phyloP scores from a whole-genome alignment of 345 rosid genomes.

The Cochlearia excelsa region DNA sequence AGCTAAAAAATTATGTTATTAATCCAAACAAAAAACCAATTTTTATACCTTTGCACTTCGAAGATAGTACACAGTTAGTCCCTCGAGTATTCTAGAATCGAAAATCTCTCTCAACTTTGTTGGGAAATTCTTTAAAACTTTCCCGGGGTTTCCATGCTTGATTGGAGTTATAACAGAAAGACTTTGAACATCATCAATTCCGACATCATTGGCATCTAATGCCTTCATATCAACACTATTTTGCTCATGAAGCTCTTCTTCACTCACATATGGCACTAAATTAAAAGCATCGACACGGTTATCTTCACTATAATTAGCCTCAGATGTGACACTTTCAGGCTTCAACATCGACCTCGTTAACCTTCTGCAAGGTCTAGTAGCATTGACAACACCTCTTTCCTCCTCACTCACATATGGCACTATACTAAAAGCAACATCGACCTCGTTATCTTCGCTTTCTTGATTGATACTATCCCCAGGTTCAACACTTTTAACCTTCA shows the following conservation, averaged over 20 bases:
- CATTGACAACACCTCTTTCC: constrained; percentile 1
- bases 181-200: constrained; percentile 16
- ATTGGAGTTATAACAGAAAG: constrained; percentile 22
- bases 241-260: constrained; percentile 17
- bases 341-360: constrained; percentile 57
- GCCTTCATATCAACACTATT: constrained; percentile 11
- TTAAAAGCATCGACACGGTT: constrained; percentile 24
- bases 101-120: constrained; percentile 64
- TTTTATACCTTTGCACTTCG: constrained; percentile 60
- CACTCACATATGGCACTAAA: constrained; percentile 1
- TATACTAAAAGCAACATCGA: constrained; percentile 22
- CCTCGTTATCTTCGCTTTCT: constrained; percentile 15
- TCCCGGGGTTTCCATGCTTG: constrained; percentile 46
- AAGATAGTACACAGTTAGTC: constrained; percentile 55
- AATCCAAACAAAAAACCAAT: not conserved
- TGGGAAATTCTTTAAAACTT: constrained; percentile 46
- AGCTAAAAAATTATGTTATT: constrained; percentile 2
- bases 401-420: constrained; percentile 9
- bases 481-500: constrained; percentile 37
- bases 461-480: constrained; percentile 4
- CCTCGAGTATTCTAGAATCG: constrained; percentile 77
- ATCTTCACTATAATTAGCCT: constrained; percentile 19
- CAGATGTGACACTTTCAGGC: constrained; percentile 30
- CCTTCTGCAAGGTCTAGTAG: constrained; percentile 39
- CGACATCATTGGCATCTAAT: constrained; percentile 19